Evolutionary conservation across 805 yeast species (phyloP), one percentile per base, ranked within the genome.

Genomic region (Ogataea naganishii): DNA sequence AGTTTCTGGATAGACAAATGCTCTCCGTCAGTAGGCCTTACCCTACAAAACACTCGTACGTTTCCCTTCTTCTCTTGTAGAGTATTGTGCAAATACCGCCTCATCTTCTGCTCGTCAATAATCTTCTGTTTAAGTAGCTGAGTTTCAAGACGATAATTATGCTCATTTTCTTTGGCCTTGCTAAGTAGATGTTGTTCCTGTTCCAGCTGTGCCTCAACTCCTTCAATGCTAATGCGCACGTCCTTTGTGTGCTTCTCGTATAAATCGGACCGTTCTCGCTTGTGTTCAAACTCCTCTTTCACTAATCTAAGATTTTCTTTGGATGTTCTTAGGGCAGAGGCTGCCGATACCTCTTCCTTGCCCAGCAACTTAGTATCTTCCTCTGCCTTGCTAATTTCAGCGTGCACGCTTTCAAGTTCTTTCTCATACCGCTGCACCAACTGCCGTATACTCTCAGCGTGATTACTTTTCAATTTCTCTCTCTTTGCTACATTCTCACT

Each of bases 11-110:
- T 7, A 11, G 7, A 7, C 18, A n/a, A 41, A 42, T 34, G 30
- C 36, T 9, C 29, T 7, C 5, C 24, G 14, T 9, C 37, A 5
- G 62, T 57, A 0, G 96, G 96, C 32, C 94, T 65, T 5, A 89
- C 64, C 22, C 98, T 65, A 49, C 96, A 89, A 44, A 79, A 84
- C 0, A 89, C 96, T 27, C 97, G 59, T 20, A 92, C 86, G 44
- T 85, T 92, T 1, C 98, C 97, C 52, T 86, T 82, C 22, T 89
- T 52, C 36, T 84, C 95, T 51, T 86, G 96, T 5, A 89, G 58
- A 37, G 63, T 65, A 46, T 83, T 77, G 46, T 85, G 96, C 2
- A 82, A 50, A 10, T 56, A 45, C 7, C 95, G 60, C 36, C 96
- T 62, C 21, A 26, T 35, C 18, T 30, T 36, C 14, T 49, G 52